Evolutionary conservation across 2,329 filamentous ascomycete genomes (phyloP).

Genomic region (Colletotrichum tabaci): DNA sequence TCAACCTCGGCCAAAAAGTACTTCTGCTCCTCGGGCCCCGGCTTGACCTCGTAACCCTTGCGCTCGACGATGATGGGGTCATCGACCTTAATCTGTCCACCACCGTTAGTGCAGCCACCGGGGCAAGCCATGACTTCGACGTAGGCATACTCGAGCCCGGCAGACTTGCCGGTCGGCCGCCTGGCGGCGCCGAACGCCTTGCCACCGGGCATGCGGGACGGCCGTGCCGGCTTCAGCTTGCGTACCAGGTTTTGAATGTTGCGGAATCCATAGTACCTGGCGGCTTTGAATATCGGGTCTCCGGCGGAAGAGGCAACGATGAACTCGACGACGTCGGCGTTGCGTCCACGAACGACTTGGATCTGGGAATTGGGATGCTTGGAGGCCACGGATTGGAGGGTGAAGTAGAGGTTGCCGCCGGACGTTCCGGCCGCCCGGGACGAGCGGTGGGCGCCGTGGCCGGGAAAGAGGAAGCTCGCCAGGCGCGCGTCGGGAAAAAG

Average conservation of each 20-base stretch:
- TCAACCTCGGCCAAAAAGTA: constrained; percentile 87
- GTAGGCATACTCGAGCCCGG: constrained; percentile 82
- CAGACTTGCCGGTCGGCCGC: constrained; percentile 65
- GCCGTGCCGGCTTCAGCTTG: constrained; percentile 85
- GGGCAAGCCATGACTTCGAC: constrained; percentile 99
- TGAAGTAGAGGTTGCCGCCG: constrained; percentile 89
- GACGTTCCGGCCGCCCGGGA: constrained; percentile 80
- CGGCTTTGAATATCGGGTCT: constrained; percentile 80
- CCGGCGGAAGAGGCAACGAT: constrained; percentile 71
- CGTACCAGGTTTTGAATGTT: constrained; percentile 99
- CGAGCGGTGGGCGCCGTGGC: constrained; percentile 58
- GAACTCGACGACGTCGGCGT: constrained; percentile 93
- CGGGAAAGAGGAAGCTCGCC: constrained; percentile 81
- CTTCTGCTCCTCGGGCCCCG: constrained; percentile 85
- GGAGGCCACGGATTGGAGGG: constrained; percentile 81
- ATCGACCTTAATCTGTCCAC: constrained; percentile 92
- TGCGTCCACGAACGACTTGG: constrained; percentile 81
- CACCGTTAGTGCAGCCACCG: constrained; percentile 98
- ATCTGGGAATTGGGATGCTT: constrained; percentile 81
- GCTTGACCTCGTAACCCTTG: constrained; percentile 65
- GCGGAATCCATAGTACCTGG: constrained; percentile 95
- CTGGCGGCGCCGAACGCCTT: constrained; percentile 71
- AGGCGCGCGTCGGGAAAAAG: constrained; percentile 82
- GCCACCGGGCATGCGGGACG: constrained; percentile 85
- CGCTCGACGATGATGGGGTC: constrained; percentile 76